A percentile compares a stretch with the other conserved stretches of the same genome.
Evolutionary conservation across 768 basidiomycete species (phyloP).

Genomic region (Leccinellum rugosiceps): DNA sequence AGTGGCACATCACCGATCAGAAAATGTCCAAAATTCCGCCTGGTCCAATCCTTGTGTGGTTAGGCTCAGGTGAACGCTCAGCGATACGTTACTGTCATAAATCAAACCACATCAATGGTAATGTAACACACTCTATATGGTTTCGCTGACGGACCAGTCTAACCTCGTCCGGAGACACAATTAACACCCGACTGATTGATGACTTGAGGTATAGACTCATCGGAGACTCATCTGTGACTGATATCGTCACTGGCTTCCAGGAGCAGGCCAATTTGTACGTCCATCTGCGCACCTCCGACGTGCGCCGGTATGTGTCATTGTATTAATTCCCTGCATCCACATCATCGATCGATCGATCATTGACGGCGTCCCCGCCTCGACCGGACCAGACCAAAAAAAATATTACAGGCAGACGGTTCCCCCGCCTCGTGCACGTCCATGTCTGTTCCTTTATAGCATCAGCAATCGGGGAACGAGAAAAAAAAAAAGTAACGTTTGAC

Average conservation of each 20-base stretch:
- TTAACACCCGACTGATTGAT: too few relatives aligned
- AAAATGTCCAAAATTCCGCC: neutral
- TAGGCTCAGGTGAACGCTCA: neutral
- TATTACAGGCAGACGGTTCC: neutral
- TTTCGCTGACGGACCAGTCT: neutral
- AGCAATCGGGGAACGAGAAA: neutral
- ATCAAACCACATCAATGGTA: neutral
- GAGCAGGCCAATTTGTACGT: neutral
- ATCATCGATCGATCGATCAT: neutral
- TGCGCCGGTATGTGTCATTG: neutral
- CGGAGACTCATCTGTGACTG: neutral
- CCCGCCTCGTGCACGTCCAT: neutral
- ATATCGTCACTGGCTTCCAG: neutral
- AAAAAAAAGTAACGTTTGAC: neutral
- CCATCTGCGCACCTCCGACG: neutral
- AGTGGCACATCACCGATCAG: neutral
- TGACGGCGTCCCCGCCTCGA: neutral
- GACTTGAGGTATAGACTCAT: neutral
- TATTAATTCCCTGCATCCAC: neutral
- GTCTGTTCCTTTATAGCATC: neutral
- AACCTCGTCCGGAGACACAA: too few relatives aligned
- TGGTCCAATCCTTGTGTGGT: neutral
- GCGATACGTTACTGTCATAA: neutral
- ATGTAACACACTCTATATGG: neutral
- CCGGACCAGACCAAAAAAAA: neutral